Percentiles rank a stretch among this genome's conserved stretches.
Conservation (phyloP, 2,329 filamentous ascomycete species). For the Ophiostoma tasmaniense region DNA sequence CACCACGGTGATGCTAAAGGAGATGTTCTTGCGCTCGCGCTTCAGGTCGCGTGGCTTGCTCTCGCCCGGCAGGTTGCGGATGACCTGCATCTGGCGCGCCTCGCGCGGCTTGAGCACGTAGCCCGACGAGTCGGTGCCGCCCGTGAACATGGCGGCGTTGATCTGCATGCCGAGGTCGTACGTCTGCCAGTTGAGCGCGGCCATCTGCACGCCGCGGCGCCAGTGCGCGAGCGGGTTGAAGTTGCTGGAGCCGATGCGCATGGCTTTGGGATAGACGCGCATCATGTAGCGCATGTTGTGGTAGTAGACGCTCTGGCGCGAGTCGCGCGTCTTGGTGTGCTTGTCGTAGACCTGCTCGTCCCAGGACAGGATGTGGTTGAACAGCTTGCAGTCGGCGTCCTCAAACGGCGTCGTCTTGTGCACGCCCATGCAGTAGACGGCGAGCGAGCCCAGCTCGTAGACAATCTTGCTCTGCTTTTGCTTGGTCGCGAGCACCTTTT, state of each 20-base stretch:
- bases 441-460: slow-evolving; percentile 72
- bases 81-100: slow-evolving; percentile 62
- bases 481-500: slow-evolving; percentile 44
- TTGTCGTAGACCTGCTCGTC: slow-evolving; percentile 81
- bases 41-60: slow-evolving; percentile 45
- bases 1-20: slow-evolving; percentile 79
- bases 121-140: slow-evolving; percentile 74
- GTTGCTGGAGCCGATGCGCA: slow-evolving; percentile 79
- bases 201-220: slow-evolving; percentile 96
- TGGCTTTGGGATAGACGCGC: slow-evolving; percentile 83
- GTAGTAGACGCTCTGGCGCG: slow-evolving; percentile 69
- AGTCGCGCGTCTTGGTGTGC: slow-evolving; percentile 65
- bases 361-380: slow-evolving; percentile 94
- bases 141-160: slow-evolving; percentile 96
- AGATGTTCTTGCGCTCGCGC: slow-evolving; percentile 71
- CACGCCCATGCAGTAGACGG: slow-evolving; percentile 64
- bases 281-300: slow-evolving; percentile 91
- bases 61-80: slow-evolving; percentile 44
- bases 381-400: slow-evolving; percentile 67
- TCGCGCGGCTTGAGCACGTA: slow-evolving; percentile 91
- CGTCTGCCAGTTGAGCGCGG: slow-evolving; percentile 95
- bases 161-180: slow-evolving; percentile 93
- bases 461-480: slow-evolving; percentile 76
- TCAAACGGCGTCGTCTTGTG: slow-evolving; percentile 74
- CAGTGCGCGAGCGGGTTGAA: slow-evolving; percentile 92